These are phyloP conservation scores for Candida verbasci DNA, from an alignment of 805 yeast genomes.

Conservation along the genomic window DNA sequence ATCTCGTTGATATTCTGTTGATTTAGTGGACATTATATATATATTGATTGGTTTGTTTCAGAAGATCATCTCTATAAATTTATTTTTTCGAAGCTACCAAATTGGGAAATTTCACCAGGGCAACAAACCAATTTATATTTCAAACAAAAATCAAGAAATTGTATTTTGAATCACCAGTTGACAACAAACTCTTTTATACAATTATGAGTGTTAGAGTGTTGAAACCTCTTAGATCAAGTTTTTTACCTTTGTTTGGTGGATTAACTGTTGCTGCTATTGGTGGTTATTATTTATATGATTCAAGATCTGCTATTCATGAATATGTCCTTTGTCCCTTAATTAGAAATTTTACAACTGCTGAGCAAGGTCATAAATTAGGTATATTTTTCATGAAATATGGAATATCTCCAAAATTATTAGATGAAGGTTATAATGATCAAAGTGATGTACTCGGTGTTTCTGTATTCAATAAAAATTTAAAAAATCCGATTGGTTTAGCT, in stretches of 20 bases:
- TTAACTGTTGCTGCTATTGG: conserved; percentile 26
- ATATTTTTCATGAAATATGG: conserved; percentile 67
- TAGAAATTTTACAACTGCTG: conserved; percentile 73
- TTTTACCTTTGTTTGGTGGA: conserved; percentile 15
- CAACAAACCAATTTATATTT: too few species aligned
- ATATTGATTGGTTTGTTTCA: too few species aligned
- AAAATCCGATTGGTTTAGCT: conserved; percentile 85
- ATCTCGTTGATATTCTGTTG: conserved; percentile 1
- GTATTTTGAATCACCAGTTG: conserved; percentile 5
- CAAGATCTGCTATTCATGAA: conserved; percentile 80
- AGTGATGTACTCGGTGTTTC: conserved; percentile 45
- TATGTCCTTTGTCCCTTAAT: conserved; percentile 75
- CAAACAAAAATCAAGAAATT: too few species aligned
- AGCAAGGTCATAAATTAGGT: conserved; percentile 77
- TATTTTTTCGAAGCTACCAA: background rate
- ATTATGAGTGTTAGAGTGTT: too few species aligned
- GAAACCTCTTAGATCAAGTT: conserved; percentile 12
- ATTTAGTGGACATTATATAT: too few species aligned
- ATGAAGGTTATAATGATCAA: conserved; percentile 44
- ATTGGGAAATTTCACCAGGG: background rate
- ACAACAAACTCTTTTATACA: too few species aligned
- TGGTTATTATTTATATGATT: conserved; percentile 62
- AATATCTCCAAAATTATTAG: conserved; percentile 55
- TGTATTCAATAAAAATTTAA: conserved; percentile 63
- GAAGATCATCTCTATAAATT: conserved; percentile 1